These are phyloP conservation scores for Chimonanthus praecox DNA, from an alignment of 164 flowering plant genomes.

Conservation along the genomic window DNA sequence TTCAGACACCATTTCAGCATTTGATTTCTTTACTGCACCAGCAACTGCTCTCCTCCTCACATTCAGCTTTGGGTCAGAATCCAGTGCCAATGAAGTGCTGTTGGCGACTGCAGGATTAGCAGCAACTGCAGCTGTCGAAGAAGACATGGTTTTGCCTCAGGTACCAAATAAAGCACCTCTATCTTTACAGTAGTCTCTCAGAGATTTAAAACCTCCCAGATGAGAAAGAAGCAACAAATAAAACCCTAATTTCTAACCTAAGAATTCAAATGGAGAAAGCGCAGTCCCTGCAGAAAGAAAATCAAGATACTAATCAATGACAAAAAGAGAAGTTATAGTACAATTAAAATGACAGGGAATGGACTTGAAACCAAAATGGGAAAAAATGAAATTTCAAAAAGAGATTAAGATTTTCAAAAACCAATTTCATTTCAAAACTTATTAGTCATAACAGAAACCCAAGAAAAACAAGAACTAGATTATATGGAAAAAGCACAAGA, in stretches of 20 bases:
- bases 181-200: no score
- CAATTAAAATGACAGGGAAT: neutral
- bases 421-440: neutral
- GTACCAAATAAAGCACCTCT: no score
- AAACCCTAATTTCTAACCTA: neutral
- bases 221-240: neutral
- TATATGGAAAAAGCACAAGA: neutral
- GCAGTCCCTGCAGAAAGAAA: neutral
- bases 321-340: neutral
- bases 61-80: constrained; percentile 7
- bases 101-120: constrained; percentile 46
- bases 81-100: constrained; percentile 30
- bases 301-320: neutral
- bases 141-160: constrained; percentile 35
- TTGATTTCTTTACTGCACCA: constrained; percentile 23
- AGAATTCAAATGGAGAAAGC: neutral
- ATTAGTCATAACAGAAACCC: neutral
- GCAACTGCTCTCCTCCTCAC: constrained; percentile 13
- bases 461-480: neutral
- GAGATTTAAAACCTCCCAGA: neutral
- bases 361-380: neutral
- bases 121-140: constrained; percentile 67
- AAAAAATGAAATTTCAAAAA: neutral
- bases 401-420: neutral
- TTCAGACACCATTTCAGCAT: constrained; percentile 13